phyloP scores from a whole-genome alignment of 345 rosid genomes.

The Hypericum perforatum region DNA sequence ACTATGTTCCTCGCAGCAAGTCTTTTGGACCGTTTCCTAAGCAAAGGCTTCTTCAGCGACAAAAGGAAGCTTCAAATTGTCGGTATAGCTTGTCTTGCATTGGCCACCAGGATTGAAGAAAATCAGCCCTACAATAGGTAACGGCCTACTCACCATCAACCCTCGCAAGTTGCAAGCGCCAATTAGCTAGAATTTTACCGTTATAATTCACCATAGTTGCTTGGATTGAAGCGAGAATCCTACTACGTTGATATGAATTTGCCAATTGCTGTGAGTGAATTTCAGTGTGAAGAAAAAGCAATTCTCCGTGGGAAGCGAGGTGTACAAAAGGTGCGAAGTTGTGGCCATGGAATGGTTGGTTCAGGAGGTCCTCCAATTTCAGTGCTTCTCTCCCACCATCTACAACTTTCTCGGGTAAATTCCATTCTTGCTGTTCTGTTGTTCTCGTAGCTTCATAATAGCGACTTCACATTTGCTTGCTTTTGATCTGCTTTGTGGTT shows the following conservation, averaged over 20 bases:
- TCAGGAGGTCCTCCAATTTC: constrained; percentile 79
- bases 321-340: constrained; percentile 62
- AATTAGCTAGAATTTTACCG: background rate
- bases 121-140: constrained; percentile 80
- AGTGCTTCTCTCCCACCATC: constrained; percentile 66
- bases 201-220: background rate
- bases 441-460: no score
- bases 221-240: background rate
- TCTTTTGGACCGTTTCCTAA: constrained; percentile 71
- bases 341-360: constrained; percentile 98
- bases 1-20: constrained; percentile 67
- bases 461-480: no score
- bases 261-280: background rate
- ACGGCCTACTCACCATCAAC: background rate
- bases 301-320: constrained; percentile 40
- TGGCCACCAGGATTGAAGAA: constrained; percentile 87
- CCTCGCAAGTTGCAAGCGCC: no score
- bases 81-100: constrained; percentile 71
- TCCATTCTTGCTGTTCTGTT: background rate
- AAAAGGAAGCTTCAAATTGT: constrained; percentile 51
- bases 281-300: constrained; percentile 56
- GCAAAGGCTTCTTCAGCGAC: constrained; percentile 60
- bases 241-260: no score
- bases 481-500: no score
- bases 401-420: constrained; percentile 74